phyloP scores from a whole-genome alignment of 257 asterid genomes.

The Pogostemon cablin region DNA sequence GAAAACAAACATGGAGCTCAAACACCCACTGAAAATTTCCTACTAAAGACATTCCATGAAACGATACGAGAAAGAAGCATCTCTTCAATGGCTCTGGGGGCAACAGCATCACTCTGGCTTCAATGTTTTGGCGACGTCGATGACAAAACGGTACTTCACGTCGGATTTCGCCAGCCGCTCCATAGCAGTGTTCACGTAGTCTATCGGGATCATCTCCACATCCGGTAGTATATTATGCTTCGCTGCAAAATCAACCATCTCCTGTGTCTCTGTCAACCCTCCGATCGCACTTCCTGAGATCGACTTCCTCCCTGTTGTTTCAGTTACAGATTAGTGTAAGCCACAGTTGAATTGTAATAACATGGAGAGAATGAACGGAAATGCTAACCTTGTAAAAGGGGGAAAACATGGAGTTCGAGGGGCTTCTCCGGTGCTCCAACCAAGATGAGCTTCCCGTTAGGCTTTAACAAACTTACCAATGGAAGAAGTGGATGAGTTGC shows the following conservation, averaged over 20 bases:
- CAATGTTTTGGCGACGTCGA: constrained; percentile 50
- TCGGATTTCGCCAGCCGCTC: constrained; percentile 50
- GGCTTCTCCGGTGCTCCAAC: constrained; percentile 70
- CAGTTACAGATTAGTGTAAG: not conserved
- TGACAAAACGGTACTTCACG: constrained; percentile 63
- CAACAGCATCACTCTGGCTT: constrained; percentile 27
- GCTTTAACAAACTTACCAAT: constrained; percentile 45
- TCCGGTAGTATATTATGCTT: constrained; percentile 50
- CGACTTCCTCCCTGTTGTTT: constrained; percentile 45
- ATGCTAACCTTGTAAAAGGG: constrained; percentile 44
- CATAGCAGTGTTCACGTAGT: constrained; percentile 53
- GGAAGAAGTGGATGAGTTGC: constrained; percentile 52
- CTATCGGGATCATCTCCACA: constrained; percentile 52
- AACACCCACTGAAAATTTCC: not conserved
- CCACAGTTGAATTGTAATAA: not conserved
- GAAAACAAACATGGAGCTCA: not conserved
- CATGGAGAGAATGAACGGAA: not conserved
- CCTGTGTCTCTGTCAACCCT: constrained; percentile 61
- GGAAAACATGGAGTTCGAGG: constrained; percentile 49
- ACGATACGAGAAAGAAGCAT: too few relatives aligned
- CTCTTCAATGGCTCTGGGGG: not conserved
- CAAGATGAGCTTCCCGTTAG: constrained; percentile 55
- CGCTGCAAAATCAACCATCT: constrained; percentile 65
- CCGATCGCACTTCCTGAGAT: constrained; percentile 51
- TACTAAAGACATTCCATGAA: not conserved